Evolutionary conservation across 1,139 yeast species (phyloP).

Genomic region (Groenewaldozyma auringiensis): DNA sequence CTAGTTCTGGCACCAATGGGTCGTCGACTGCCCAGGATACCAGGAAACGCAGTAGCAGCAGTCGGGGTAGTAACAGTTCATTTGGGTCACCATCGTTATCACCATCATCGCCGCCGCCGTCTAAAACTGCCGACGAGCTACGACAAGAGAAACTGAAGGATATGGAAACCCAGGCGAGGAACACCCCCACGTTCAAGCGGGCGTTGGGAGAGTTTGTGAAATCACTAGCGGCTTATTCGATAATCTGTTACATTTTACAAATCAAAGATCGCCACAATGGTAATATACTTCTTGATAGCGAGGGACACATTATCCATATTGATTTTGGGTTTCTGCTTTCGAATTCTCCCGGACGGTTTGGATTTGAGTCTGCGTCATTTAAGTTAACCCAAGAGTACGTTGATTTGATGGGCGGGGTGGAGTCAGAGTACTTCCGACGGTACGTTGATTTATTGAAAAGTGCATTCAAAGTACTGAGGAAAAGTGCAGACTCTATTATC

Average conservation of each 20-base stretch:
- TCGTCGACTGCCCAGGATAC: background rate
- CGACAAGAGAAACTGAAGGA: background rate
- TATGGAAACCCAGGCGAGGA: conserved; percentile 6
- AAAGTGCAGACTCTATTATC: conserved; percentile 62
- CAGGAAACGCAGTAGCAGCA: background rate
- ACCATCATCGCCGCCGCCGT: background rate
- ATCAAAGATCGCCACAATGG: conserved; percentile 96
- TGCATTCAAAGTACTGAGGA: conserved; percentile 65
- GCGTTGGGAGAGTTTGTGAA: conserved; percentile 81
- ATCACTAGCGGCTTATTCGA: conserved; percentile 82
- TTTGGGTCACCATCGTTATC: background rate
- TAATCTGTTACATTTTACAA: conserved; percentile 80
- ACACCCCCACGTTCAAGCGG: conserved; percentile 42
- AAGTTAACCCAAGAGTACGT: conserved; percentile 82
- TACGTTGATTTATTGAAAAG: conserved; percentile 59
- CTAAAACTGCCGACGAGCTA: background rate
- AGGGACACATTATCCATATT: conserved; percentile 91
- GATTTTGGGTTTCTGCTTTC: conserved; percentile 92
- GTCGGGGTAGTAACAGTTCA: background rate
- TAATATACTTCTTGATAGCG: conserved; percentile 85
- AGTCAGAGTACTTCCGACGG: conserved; percentile 47
- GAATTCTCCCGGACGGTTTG: conserved; percentile 92
- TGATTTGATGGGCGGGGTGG: conserved; percentile 75
- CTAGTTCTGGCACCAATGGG: no score
- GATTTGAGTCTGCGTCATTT: conserved; percentile 96